These are phyloP conservation scores for Marchantia polymorpha DNA, from an alignment of 225 moss, liverwort and hornwort species.

Conservation along the genomic window DNA sequence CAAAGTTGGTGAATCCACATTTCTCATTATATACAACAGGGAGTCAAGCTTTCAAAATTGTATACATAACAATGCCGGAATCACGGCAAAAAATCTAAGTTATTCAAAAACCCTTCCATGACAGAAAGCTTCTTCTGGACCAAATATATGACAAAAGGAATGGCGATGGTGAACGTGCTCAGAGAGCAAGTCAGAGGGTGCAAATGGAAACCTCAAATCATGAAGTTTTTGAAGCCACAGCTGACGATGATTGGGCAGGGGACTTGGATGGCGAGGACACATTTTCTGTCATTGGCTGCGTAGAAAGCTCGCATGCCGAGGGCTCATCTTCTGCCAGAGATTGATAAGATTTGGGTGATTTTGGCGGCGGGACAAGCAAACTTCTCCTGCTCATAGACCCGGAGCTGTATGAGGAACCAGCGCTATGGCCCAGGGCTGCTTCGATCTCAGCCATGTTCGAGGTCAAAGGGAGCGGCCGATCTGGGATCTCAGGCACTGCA, in stretches of 20 bases:
- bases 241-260: background rate
- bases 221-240: background rate
- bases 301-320: background rate
- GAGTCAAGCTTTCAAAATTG: background rate
- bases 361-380: background rate
- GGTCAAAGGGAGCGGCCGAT: constrained; percentile 68
- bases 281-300: background rate
- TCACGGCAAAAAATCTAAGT: background rate
- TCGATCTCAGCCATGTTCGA: constrained; percentile 30
- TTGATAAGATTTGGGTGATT: background rate
- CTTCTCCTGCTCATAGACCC: background rate
- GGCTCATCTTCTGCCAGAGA: background rate
- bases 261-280: background rate
- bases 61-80: background rate
- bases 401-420: constrained; percentile 19
- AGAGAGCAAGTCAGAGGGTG: background rate
- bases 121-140: background rate
- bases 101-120: background rate
- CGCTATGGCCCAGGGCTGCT: background rate
- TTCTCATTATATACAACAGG: background rate
- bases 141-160: background rate
- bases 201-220: background rate
- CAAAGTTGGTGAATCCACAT: background rate
- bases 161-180: background rate
- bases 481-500: constrained; percentile 50